These are phyloP conservation scores for Yamadazyma friedrichii DNA, from an alignment of 1,139 yeast genomes.

Conservation along the genomic window DNA sequence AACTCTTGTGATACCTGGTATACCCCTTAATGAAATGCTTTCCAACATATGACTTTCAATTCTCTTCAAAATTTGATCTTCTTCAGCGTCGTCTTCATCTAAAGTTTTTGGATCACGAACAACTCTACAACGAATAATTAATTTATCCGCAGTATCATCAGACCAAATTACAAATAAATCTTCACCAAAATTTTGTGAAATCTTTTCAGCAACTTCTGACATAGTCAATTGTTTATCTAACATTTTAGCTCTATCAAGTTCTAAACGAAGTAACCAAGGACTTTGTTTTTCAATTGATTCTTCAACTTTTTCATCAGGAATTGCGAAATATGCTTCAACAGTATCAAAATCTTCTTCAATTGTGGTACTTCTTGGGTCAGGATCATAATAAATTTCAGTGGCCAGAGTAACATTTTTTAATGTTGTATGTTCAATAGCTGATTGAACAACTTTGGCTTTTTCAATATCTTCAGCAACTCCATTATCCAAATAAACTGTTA, in stretches of 20 bases:
- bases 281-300: slow-evolving; percentile 91
- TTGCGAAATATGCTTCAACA: slow-evolving; percentile 94
- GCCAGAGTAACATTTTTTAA: slow-evolving; percentile 95
- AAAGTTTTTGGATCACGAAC: slow-evolving; percentile 93
- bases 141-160: slow-evolving; percentile 96
- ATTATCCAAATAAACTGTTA: slow-evolving; percentile 83
- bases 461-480: slow-evolving; percentile 87
- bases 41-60: slow-evolving; percentile 97
- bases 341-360: slow-evolving; percentile 96
- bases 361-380: slow-evolving; percentile 94
- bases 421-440: slow-evolving; percentile 95
- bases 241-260: slow-evolving; percentile 98
- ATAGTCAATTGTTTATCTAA: slow-evolving; percentile 95
- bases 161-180: slow-evolving; percentile 98
- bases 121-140: slow-evolving; percentile 96
- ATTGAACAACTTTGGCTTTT: slow-evolving; percentile 90
- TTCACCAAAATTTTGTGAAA: slow-evolving; percentile 88
- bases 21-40: slow-evolving; percentile 92
- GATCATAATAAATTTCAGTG: slow-evolving; percentile 95
- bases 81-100: slow-evolving; percentile 96
- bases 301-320: slow-evolving; percentile 97
- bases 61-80: slow-evolving; percentile 93
- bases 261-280: slow-evolving; percentile 96
- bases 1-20: slow-evolving; percentile 88
- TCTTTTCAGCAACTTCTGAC: slow-evolving; percentile 98